Base-by-base conservation (phyloP, 257 asterid species). In the Ajuga chamaepitys region DNA sequence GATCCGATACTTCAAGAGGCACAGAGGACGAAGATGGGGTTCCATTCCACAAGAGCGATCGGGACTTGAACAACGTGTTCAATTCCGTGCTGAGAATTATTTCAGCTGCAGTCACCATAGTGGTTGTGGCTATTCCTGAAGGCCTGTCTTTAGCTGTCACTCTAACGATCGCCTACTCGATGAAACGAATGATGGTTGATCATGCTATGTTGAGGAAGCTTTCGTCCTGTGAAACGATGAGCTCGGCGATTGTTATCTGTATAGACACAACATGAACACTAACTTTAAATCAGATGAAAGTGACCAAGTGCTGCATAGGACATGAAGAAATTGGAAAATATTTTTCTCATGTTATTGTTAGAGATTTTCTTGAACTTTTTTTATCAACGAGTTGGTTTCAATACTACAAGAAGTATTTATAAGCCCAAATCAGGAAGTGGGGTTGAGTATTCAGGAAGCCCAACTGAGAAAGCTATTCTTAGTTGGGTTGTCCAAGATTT, bases 151-250 rank as follows among this genome's bases (percentile, higher is more conserved):
- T 88, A 16, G 96, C 95, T 0, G 85, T 85, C 42, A 77, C 88
- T 3, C 59, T 83, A 24, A 74, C 84, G 6, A 74, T 85, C 7
- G 95, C 93, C 16, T 85, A 76, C 52, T 83, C 93, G 7, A 80
- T 80, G 74, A 79, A 83, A 51, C 71, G 78, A n/a, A 85, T 86
- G 93, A 75, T 74, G 65, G 79, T 54, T 1, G 83, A 85, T 62
- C 79, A 80, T 11, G 95, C 87, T 0, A 77, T 80, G 76, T 91
- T 89, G 53, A 77, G 93, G 55, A 89, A 82, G 60, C 90, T 85
- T 35, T 78, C 89, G 0, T 87, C 88, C 5, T 83, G 80, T 45
- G 96, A 89, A 54, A 79, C 83, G 0, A 83, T 86, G 77, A 91
- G 93, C 3, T 80, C 89, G 0, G 82, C 88, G 3, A 83, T 93